phyloP scores from a whole-genome alignment of 2,329 filamentous ascomycete species.

The Fusarium udum region DNA sequence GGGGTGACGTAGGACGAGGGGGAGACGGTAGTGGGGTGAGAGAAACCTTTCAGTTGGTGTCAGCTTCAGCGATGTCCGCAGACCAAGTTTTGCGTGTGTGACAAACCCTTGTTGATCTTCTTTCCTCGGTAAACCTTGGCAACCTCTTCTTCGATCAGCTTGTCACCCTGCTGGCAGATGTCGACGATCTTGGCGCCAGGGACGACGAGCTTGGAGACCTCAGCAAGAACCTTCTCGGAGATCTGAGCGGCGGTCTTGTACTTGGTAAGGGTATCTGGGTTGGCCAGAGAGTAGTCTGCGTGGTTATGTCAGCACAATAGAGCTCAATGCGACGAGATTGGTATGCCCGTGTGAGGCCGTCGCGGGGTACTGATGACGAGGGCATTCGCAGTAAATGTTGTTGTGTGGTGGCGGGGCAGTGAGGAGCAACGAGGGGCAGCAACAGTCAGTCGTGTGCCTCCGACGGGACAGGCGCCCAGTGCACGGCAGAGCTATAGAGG shows the following conservation, averaged over 20 bases:
- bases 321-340: not conserved
- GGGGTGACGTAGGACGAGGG: constrained; percentile 94
- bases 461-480: constrained; percentile 3
- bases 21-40: constrained; percentile 94
- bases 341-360: constrained; percentile 7
- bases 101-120: constrained; percentile 89
- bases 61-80: constrained; percentile 32
- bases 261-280: constrained; percentile 96
- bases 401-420: constrained; percentile 41
- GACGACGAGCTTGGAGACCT: constrained; percentile 77
- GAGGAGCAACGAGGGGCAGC: constrained; percentile 40
- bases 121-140: constrained; percentile 98
- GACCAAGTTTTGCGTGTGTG: not conserved
- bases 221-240: constrained; percentile 93
- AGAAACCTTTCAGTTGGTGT: constrained; percentile 69
- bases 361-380: constrained; percentile 38
- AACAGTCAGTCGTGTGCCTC: constrained; percentile 9
- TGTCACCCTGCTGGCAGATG: constrained; percentile 95
- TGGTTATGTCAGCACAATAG: constrained; percentile 13
- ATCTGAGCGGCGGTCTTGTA: constrained; percentile 98
- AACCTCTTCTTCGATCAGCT: constrained; percentile 92
- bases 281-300: constrained; percentile 86
- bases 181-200: constrained; percentile 92
- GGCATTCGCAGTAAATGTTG: constrained; percentile 37
- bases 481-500: constrained; percentile 2